These are phyloP conservation scores for Ichthyophthirius multifiliis DNA, from an alignment of 169 alveolate species.

Conservation along the genomic window DNA sequence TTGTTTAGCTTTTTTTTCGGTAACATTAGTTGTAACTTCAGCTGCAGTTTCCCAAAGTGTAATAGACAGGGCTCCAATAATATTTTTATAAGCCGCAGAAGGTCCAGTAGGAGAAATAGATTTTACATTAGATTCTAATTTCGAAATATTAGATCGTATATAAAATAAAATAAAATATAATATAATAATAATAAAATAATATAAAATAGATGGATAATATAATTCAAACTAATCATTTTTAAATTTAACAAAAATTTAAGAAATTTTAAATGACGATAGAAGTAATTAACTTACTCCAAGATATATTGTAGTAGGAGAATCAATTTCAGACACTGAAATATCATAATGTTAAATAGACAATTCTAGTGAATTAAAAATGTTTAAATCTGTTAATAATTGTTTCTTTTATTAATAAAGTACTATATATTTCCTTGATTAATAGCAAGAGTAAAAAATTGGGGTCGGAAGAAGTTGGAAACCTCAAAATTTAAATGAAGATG, in stretches of 20 bases:
- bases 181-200: conserved; percentile 14
- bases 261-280: background rate
- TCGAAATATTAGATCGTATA: conserved; percentile 27
- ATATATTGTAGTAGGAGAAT: background rate
- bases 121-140: conserved; percentile 19
- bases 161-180: conserved; percentile 43
- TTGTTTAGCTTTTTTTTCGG: conserved; percentile 66
- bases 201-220: background rate
- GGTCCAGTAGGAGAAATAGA: conserved; percentile 80
- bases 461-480: conserved; percentile 57
- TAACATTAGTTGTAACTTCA: conserved; percentile 60
- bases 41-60: conserved; percentile 70
- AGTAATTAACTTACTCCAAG: conserved; percentile 1
- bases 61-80: conserved; percentile 78
- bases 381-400: background rate
- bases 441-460: conserved; percentile 54
- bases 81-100: conserved; percentile 83
- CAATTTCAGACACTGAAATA: background rate
- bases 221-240: background rate
- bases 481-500: conserved; percentile 48
- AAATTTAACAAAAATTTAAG: background rate
- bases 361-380: background rate
- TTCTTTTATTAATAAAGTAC: background rate
- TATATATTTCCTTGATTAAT: conserved; percentile 43
- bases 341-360: background rate